Evolutionary conservation across 352 stramenopile genomes (phyloP), one percentile per base, ranked within the genome.

Genomic region (Phytopythium vexans): DNA sequence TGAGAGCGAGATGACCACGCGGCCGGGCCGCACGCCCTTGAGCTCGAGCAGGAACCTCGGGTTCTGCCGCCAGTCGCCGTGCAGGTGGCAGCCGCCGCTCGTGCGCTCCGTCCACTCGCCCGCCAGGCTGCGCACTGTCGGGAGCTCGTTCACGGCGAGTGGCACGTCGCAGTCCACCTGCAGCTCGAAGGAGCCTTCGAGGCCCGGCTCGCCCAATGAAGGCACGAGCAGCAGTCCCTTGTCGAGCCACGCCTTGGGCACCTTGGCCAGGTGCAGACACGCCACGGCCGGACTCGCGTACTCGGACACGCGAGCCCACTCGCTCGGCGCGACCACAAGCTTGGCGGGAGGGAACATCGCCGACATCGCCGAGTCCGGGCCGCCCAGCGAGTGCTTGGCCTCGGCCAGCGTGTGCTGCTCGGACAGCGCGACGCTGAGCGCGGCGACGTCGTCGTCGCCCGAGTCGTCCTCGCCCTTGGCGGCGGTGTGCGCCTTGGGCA

Each of bases 11-110:
- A 96, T 89, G 33, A 75, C 82, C 8, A 94, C 82, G 42, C 80
- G 88, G 3, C 76, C 77, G 6, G 81, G 72, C 1, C 85, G 70
- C 16, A 89, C 70, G 21, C 69, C 72, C 64, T 91, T 81, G 37
- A 97, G 64, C 15, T 78, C 70, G 10, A 97, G 58, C 37, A 80
- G 83, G 44, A 94, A 86, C 53, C 80, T 93, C 0, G 88, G 88
- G 57, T 97, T 97, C 48, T 90, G 90, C 52, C 85, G 88, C 84
- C 86, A 96, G n/a, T 88, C 66, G 40, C 67, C 58, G 49, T 95
- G 75, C 44, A 97, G 58, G 53, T 97, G 88, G 43, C 76, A 88
- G 2, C 88, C 87, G 40, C 77, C 77, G 8, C 74, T 77, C 15
- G 54, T 83, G n/a, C 56, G 27, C 4, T 79, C 67, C 39, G 56